Percentiles rank a stretch among this genome's conserved stretches.
These are phyloP conservation scores for Lentinula guzmanii DNA, from an alignment of 768 basidiomycete species.

Conservation along the genomic window DNA sequence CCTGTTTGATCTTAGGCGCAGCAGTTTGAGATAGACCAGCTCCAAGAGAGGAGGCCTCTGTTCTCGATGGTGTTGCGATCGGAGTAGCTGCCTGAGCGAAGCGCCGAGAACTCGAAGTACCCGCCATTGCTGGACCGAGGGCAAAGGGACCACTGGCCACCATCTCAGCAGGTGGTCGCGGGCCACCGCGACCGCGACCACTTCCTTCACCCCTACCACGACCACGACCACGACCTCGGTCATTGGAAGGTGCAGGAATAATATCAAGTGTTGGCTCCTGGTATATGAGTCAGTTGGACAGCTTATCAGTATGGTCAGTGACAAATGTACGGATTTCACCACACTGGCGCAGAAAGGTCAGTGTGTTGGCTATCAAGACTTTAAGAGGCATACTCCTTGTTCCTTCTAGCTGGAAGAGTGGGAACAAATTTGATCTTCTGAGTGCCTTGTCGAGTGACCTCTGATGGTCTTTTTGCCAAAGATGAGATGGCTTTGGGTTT, in stretches of 20 bases:
- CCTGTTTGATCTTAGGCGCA: constrained; percentile 41
- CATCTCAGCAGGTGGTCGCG: constrained; percentile 61
- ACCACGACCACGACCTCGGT: constrained; percentile 38
- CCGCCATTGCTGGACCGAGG: constrained; percentile 73
- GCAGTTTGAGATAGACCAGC: constrained; percentile 43
- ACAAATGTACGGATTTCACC: constrained; percentile 51
- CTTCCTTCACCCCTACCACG: constrained; percentile 45
- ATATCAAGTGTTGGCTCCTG: constrained; percentile 42
- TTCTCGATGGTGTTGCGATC: constrained; percentile 46
- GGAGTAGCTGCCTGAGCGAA: constrained; percentile 39
- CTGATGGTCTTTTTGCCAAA: constrained; percentile 64
- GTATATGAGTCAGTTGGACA: constrained; percentile 5
- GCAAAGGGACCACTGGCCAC: constrained; percentile 84
- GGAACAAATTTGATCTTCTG: constrained; percentile 80
- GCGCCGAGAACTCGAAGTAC: constrained; percentile 44
- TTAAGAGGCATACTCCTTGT: constrained; percentile 61
- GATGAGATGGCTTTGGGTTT: constrained; percentile 67
- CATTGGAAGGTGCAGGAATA: constrained; percentile 24
- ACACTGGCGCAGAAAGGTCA: constrained; percentile 35
- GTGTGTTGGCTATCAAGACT: not conserved
- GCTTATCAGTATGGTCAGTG: not conserved
- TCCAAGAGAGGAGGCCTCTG: constrained; percentile 36
- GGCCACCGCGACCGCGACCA: constrained; percentile 47
- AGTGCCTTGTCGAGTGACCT: constrained; percentile 68
- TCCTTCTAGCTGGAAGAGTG: constrained; percentile 66